These are phyloP conservation scores for Rhizoclosmatium sp. DNA, from an alignment of 192 early-diverging fungal species.

Conservation along the genomic window DNA sequence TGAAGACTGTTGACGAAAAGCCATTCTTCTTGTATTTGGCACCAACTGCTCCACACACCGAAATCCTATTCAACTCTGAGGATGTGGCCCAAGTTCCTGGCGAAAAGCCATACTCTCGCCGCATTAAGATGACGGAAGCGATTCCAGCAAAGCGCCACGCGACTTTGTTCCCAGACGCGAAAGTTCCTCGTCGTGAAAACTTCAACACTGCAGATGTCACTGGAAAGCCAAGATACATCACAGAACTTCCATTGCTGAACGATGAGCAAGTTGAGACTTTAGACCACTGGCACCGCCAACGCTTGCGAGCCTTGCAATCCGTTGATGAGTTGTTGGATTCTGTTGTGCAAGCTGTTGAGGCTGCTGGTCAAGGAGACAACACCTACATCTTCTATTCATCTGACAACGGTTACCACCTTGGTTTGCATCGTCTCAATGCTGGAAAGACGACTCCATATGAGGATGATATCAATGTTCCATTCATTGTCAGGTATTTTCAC, in stretches of 20 bases:
- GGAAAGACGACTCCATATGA: slow-evolving; percentile 71
- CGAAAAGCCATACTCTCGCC: background rate
- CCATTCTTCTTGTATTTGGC: slow-evolving; percentile 61
- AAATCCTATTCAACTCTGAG: background rate
- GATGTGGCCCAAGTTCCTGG: background rate
- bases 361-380: slow-evolving; percentile 57
- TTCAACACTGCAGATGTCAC: slow-evolving; percentile 62
- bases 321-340: slow-evolving; percentile 69
- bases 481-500: slow-evolving; percentile 42
- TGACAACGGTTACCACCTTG: slow-evolving; percentile 77
- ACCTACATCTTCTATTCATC: slow-evolving; percentile 64
- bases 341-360: slow-evolving; percentile 57
- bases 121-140: slow-evolving; percentile 50
- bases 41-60: slow-evolving; percentile 69
- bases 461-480: slow-evolving; percentile 65
- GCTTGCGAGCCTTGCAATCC: slow-evolving; percentile 44
- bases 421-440: slow-evolving; percentile 64
- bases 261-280: slow-evolving; percentile 8
- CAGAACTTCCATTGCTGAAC: slow-evolving; percentile 50
- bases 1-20: slow-evolving; percentile 4
- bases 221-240: slow-evolving; percentile 63
- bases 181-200: slow-evolving; percentile 62
- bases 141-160: slow-evolving; percentile 67
- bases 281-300: slow-evolving; percentile 60
- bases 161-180: slow-evolving; percentile 59